These are phyloP conservation scores for Coprinellus micaceus DNA, from an alignment of 768 basidiomycete species.

Conservation along the genomic window DNA sequence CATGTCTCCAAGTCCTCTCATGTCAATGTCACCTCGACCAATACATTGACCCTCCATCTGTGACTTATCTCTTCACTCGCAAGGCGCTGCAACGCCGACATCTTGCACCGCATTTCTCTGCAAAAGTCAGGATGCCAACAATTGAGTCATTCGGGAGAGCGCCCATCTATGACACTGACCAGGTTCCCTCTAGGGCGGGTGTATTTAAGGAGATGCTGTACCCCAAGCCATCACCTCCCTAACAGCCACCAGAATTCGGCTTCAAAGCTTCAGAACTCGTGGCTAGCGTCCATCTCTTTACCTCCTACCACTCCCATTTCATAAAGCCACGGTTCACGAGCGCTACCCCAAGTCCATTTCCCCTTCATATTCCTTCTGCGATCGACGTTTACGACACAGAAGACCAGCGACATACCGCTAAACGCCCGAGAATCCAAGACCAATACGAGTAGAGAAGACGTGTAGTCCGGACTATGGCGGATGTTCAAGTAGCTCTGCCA, in stretches of 20 bases:
- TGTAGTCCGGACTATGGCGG: no score
- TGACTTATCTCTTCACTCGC: no score
- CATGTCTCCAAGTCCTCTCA: no score
- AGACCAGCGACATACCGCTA: no score
- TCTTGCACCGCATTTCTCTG: background rate
- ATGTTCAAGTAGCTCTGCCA: constrained; percentile 6
- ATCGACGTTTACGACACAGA: background rate
- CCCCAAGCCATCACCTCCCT: constrained; percentile 3
- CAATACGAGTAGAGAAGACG: no score
- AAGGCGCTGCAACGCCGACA: background rate
- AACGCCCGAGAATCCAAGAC: no score
- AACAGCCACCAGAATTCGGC: no score
- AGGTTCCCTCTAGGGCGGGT: background rate
- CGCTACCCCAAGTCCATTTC: background rate
- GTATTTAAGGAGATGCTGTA: background rate
- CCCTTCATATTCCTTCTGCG: background rate
- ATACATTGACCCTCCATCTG: no score
- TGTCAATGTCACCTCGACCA: no score
- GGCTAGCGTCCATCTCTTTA: no score
- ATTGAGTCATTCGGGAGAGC: background rate
- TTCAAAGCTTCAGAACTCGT: background rate
- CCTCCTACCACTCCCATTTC: no score
- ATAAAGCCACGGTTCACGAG: no score
- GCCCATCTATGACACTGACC: background rate
- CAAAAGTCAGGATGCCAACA: background rate